These are phyloP conservation scores for Mycena indigotica DNA, from an alignment of 768 basidiomycete genomes.

Conservation along the genomic window DNA sequence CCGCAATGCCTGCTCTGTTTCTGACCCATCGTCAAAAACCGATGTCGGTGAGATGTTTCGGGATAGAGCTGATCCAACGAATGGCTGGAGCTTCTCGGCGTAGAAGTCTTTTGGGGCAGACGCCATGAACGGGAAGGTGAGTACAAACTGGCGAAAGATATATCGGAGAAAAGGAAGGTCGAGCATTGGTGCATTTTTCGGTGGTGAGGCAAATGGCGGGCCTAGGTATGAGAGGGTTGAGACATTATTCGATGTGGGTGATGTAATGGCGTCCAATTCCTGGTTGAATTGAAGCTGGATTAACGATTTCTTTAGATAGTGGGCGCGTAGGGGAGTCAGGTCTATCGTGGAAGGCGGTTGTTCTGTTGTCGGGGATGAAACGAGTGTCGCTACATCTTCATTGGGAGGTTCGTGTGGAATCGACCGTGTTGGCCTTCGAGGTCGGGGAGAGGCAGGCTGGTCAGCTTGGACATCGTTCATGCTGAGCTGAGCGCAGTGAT, in stretches of 20 bases:
- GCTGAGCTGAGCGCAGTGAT: neutral
- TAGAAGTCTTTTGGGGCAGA: constrained; percentile 91
- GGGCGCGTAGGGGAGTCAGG: constrained; percentile 88
- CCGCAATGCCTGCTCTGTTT: constrained; percentile 59
- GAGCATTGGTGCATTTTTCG: constrained; percentile 53
- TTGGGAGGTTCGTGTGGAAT: neutral
- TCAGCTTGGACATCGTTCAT: neutral
- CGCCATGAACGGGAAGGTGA: constrained; percentile 94
- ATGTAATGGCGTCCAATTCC: constrained; percentile 75
- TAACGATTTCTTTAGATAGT: constrained; percentile 97
- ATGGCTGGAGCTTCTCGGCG: constrained; percentile 92
- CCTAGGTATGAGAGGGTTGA: constrained; percentile 88
- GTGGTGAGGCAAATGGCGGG: constrained; percentile 77
- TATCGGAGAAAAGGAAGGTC: constrained; percentile 90
- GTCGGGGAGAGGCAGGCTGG: neutral
- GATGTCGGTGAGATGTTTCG: constrained; percentile 72
- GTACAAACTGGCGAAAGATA: constrained; percentile 88
- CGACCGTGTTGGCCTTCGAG: neutral
- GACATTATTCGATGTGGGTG: constrained; percentile 45
- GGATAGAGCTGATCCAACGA: constrained; percentile 78
- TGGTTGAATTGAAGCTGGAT: constrained; percentile 79
- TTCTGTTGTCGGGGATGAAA: constrained; percentile 19
- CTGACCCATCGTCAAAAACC: constrained; percentile 56
- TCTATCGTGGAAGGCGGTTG: constrained; percentile 21
- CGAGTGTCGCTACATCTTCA: too few species aligned